A percentile compares a stretch with the other conserved stretches of the same genome.
phyloP scores from a whole-genome alignment of 1,139 yeast genomes.

The Yamadazyma spencermartinsiae region DNA sequence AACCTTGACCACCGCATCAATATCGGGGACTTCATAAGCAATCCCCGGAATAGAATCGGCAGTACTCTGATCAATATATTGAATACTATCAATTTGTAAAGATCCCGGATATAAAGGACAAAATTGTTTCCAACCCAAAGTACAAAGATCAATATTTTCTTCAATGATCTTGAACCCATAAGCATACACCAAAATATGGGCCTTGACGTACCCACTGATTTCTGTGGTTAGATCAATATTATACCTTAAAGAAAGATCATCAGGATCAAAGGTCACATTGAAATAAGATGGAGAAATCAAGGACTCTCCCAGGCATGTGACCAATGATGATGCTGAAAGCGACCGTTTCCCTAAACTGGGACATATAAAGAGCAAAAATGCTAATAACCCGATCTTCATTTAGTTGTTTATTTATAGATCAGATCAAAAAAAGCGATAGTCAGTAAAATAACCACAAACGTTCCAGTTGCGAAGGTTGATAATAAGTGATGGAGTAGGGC shows the following conservation, averaged over 20 bases:
- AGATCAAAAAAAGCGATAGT: constrained; percentile 25
- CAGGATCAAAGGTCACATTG: constrained; percentile 68
- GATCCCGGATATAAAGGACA: constrained; percentile 76
- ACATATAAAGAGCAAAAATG: constrained; percentile 6
- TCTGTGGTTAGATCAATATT: constrained; percentile 63
- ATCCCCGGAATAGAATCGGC: constrained; percentile 63
- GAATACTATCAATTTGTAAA: constrained; percentile 64
- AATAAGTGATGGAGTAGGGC: too few species aligned
- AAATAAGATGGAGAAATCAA: constrained; percentile 65
- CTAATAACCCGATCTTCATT: constrained; percentile 1
- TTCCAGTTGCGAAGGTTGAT: constrained; percentile 20
- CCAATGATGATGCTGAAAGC: constrained; percentile 64
- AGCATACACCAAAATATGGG: constrained; percentile 67
- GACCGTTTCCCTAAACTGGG: constrained; percentile 32
- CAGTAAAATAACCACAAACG: too few species aligned
- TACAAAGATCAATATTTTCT: constrained; percentile 54
- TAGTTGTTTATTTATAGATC: neutral
- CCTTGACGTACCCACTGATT: constrained; percentile 55
- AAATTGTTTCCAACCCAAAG: constrained; percentile 71
- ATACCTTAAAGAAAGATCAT: constrained; percentile 58
- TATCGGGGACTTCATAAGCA: constrained; percentile 74
- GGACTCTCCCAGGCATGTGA: constrained; percentile 71
- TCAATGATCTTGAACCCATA: constrained; percentile 69
- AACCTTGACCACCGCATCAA: constrained; percentile 70
- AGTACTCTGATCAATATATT: constrained; percentile 50